Evolutionary conservation across 164 flowering plant species (phyloP), one percentile per base, ranked within the genome.

Genomic region (Vitis amurensis): DNA sequence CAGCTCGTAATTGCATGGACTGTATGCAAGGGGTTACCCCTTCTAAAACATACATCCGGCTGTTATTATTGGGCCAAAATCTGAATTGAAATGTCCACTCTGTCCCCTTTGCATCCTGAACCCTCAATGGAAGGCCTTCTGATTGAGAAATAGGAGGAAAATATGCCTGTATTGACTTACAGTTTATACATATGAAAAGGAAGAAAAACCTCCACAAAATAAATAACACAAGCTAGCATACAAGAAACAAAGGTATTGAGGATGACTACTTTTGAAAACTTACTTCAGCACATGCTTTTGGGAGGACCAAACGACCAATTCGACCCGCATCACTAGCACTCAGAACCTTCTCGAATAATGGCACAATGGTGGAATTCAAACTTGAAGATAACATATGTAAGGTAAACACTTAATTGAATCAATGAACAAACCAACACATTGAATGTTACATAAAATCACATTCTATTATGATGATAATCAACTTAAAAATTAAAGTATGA

Each of bases 291-390:
- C 99, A 93, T 47, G 99, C 98, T 89, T 95, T 95, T 51, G 98
- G 99, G 66, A 95, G 97, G 74, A 95, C 99, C 74, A 95, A 76
- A 47, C 98, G 97, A 64, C 99, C 99, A 73, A 95, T 95, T 70
- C 99, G 90, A 59, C 99, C 97, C 53, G 99, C 99, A 82, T 95
- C 99, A 86, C 99, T 95, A 69, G 99, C 99, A 85, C 99, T 95
- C 74, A 95, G 80, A 78, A 88, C 87, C 86, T 95, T 95, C 89
- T 95, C 99, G 75, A 95, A 95, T 67, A 95, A 75, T 50, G 99
- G 99, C 53, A 88, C 93, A 57, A 95, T 85, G 50, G 88, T 87
- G 16, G 98, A 91, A 69, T 95, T 95, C 72, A 92, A 90, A 71
- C 98, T 95, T 60, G 27, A 67, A 73, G 19, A 61, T 30, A 50